Base-by-base conservation (phyloP, 139 green algal genomes). In the Chlamydomonas applanata region DNA sequence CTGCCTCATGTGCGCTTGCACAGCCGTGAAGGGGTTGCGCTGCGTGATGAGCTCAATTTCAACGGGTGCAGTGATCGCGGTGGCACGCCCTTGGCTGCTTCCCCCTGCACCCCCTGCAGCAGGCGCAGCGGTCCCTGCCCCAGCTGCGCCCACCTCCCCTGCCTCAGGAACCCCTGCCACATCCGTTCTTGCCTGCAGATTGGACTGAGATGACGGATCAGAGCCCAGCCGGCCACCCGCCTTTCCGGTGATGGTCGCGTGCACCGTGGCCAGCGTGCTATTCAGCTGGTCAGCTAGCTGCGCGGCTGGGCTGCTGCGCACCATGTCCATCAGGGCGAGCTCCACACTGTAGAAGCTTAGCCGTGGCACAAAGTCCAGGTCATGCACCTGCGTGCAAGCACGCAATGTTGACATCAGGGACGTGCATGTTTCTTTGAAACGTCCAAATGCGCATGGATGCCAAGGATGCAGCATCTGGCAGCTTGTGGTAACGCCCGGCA, bases 291-390 rank as follows among this genome's bases (percentile, higher is more conserved):
- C 67, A 2, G 67, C 67, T 1, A 75, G 54, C 32, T 67, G 69
- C 3, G 24, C 53, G 22, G 69, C 69, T n/a, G 69, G 69, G 56
- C 69, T 66, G 53, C 33, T 40, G 59, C 71, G 68, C 59, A 85
- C 69, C 57, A 89, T 75, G 22, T 89, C 84, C 73, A 89, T 69
- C 27, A 89, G 72, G 65, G 83, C 78, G 13, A 77, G 62, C 63
- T 87, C 84, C 19, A 87, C 81, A 33, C 69, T 80, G 75, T 80
- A 87, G 60, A 75, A 80, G 53, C 64, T 80, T 2, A 87, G 67
- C 22, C 86, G 71, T 16, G 81, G 79, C 69, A 85, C 79, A 46
- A 81, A 81, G 70, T 93, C 88, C 29, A 74, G 75, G 30, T 76
- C 34, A 59, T 85, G 53, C 5, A 89, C 67, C 67, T 73, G 67